A percentile compares a stretch with the other conserved stretches of the same genome.
Evolutionary conservation across 2,329 filamentous ascomycete species (phyloP).

Genomic region (Plectosphaerella sp.): DNA sequence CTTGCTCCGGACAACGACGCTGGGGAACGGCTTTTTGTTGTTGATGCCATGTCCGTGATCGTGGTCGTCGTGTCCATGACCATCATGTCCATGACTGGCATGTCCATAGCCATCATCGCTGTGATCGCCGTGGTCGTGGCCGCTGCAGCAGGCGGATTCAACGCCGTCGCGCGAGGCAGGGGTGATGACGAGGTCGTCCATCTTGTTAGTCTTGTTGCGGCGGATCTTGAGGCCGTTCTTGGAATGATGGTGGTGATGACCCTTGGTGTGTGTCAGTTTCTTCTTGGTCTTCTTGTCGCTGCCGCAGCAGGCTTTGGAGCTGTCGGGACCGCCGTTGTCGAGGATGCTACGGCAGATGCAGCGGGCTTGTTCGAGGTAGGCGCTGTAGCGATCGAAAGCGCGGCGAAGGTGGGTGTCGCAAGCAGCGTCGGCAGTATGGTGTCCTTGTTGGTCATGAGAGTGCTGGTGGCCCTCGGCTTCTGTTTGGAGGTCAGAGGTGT

Average conservation of each 20-base stretch:
- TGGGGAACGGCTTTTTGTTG: neutral
- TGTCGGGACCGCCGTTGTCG: constrained; percentile 16
- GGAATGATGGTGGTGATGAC: neutral
- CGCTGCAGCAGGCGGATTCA: constrained; percentile 3
- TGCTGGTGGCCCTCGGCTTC: constrained; percentile 17
- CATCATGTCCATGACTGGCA: constrained; percentile 10
- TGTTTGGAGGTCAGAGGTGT: neutral
- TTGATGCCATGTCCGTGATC: constrained; percentile 9
- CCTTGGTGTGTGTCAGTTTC: neutral
- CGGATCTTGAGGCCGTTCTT: neutral
- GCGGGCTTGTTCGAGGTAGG: constrained; percentile 28
- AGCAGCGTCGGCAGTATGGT: constrained; percentile 16
- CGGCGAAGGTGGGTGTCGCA: constrained; percentile 25
- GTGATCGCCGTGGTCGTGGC: constrained; percentile 12
- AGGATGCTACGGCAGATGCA: constrained; percentile 31
- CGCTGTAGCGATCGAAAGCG: constrained; percentile 27
- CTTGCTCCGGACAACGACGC: neutral
- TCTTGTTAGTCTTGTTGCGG: neutral
- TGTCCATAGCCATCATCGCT: constrained; percentile 1
- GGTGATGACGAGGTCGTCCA: neutral
- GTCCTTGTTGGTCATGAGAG: constrained; percentile 19
- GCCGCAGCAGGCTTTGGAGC: constrained; percentile 20
- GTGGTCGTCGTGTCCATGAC: constrained; percentile 4
- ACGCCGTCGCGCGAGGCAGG: neutral
- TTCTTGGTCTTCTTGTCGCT: constrained; percentile 3